Percentiles rank a stretch among this genome's conserved stretches.
Evolutionary conservation across 352 stramenopile genomes (phyloP).

Genomic region (Pythium utonaiense): DNA sequence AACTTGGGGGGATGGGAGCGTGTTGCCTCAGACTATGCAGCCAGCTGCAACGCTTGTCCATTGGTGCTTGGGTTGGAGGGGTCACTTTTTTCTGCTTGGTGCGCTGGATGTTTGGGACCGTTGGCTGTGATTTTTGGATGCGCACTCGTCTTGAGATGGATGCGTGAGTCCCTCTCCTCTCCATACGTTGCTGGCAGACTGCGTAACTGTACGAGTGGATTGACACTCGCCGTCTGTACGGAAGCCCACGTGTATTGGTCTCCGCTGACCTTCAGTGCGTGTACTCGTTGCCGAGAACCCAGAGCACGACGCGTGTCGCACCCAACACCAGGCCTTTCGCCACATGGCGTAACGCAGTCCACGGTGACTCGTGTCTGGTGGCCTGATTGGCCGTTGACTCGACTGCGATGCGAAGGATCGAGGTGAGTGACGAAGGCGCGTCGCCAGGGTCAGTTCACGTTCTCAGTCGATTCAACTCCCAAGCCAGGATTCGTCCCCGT

Average conservation of each 20-base stretch:
- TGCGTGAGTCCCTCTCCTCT: not conserved
- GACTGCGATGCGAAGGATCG: not conserved
- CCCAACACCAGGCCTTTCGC: not conserved
- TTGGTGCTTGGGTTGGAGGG: not conserved
- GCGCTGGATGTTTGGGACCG: not conserved
- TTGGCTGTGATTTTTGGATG: not conserved
- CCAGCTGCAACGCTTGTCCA: no score
- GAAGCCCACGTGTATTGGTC: no score
- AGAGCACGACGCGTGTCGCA: not conserved
- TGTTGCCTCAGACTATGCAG: no score
- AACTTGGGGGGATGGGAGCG: not conserved
- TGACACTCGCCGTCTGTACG: no score
- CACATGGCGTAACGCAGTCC: no score
- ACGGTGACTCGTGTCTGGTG: not conserved
- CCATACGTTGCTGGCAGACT: not conserved
- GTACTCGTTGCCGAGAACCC: no score
- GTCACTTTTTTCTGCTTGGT: slow-evolving; percentile 1
- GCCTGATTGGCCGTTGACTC: not conserved
- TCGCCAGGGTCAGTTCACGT: not conserved
- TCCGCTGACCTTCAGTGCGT: no score
- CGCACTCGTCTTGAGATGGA: not conserved
- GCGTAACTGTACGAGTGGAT: no score
- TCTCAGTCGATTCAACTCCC: no score
- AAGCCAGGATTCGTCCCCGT: not conserved
- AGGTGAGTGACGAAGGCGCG: not conserved